Base-by-base conservation (phyloP, 2,329 filamentous ascomycete genomes). In the Penicillium olsonii region DNA sequence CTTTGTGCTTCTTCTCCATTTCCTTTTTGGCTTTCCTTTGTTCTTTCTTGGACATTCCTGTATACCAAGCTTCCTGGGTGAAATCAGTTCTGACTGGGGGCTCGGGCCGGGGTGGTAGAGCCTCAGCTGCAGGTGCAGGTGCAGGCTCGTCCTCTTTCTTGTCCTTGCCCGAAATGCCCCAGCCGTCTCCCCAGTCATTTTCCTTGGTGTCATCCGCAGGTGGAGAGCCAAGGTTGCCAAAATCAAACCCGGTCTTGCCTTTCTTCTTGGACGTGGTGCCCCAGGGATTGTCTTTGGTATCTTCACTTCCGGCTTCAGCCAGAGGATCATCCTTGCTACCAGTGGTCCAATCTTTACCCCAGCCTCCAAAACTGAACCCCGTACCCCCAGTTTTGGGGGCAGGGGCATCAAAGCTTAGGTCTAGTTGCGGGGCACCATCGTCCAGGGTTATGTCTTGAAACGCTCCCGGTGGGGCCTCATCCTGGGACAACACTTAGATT, bases 391-490 rank as follows among this genome's bases (percentile, higher is more conserved):
- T 63, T 27, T 71, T 70, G 19, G 67, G 63, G 20, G 65, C 69
- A n/a, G 73, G 66, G 42, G 75, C 73, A 57, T 78, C 79, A 59
- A 84, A 78, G 52, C 75, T 79, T 12, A 84, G 63, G 53, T 84
- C 81, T 5, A 84, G 64, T 47, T 82, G 80, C 1, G 83, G 81
- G n/a, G 73, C 76, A 20, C 71, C 64, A 48, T 86, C 84, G 56
- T 84, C 80, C 20, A 90, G 69, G 60, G 83, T 87, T 56, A 90
- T 83, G 22, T 89, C 85, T 37, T 87, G 78, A 57, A 89, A 88
- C n/a, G 78, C 71, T 48, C 81, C 79, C 37, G 69, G 58, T 11
- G 74, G 63, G 19, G 68, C 64, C 17, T 72, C 70, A 5, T 67
- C 64, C 39, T 72, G 57, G 5, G 20, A n/a, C 12, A 22, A 11